These are phyloP conservation scores for Orbilia oligospora DNA, from an alignment of 2,329 filamentous ascomycete species.

Conservation along the genomic window DNA sequence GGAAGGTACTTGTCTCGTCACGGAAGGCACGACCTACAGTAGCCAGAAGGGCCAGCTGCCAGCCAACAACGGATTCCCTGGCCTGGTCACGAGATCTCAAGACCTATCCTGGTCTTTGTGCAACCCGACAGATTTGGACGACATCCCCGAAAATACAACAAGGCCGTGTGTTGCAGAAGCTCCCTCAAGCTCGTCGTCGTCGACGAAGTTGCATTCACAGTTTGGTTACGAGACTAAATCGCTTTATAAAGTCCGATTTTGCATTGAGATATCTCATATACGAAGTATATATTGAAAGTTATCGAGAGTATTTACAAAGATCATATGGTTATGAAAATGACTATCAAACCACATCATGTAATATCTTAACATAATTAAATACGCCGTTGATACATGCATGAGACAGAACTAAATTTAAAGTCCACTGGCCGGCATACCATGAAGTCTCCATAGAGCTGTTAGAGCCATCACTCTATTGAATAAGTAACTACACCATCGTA, in stretches of 20 bases:
- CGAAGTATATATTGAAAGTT: background rate
- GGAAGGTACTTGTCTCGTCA: too few relatives aligned
- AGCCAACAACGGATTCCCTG: background rate
- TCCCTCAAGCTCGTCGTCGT: background rate
- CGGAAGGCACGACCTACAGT: background rate
- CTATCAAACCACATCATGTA: background rate
- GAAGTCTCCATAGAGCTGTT: slow-evolving; percentile 4
- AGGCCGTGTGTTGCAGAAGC: background rate
- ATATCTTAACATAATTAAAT: slow-evolving; percentile 5
- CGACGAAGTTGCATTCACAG: background rate
- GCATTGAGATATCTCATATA: background rate
- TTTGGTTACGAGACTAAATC: too few relatives aligned
- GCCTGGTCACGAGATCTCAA: slow-evolving; percentile 4
- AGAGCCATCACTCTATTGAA: background rate
- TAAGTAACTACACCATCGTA: slow-evolving; percentile 14
- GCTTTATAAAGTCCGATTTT: background rate
- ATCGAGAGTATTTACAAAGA: background rate
- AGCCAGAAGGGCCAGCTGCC: background rate
- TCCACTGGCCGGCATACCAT: background rate
- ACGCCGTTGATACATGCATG: too few relatives aligned
- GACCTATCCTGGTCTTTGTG: background rate
- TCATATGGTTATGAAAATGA: background rate
- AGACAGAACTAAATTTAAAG: too few relatives aligned
- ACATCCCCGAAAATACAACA: slow-evolving; percentile 28
- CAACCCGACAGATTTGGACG: slow-evolving; percentile 1